Evolutionary conservation across 495 filamentous ascomycete genomes (phyloP), one percentile per base, ranked within the genome.

Genomic region (Penicillium steckii): DNA sequence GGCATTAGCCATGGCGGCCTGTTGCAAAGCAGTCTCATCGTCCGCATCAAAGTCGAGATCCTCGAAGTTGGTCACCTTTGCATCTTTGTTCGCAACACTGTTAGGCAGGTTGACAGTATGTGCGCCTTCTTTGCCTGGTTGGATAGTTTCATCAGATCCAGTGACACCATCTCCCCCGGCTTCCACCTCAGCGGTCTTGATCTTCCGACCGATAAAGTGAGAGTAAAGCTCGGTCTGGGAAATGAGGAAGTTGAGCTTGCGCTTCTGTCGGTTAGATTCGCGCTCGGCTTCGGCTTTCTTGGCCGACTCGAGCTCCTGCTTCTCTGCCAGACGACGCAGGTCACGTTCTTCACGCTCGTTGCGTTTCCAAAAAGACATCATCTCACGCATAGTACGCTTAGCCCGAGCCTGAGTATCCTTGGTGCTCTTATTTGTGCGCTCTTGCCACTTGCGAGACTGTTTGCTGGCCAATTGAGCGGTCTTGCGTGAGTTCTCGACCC

Each of bases 361-460:
- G 43, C 92, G 87, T 68, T 97, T 97, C 94, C 94, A 99, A 84
- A 97, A 99, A 24, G 87, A 83, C 85, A 97, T 94, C 94, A 99
- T 99, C 73, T 99, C 94, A 58, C 94, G 85, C 94, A 99, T 99
- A 46, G 89, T 91, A 42, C 94, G 85, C 77, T 99, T 99, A 17
- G 94, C 95, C 18, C 95, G 85, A 32, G 95, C 94, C 58, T 97
- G 95, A 1, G 94, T 89, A 68, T 99, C 94, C 71, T 99, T 99
- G 62, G 86, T 88, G 61, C 91, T 94, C 79, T 99, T 99, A 76
- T 97, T 99, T 30, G 94, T 97, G 30, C 89, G 86, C 40, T 92
- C 85, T 64, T 99, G 95, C 94, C 94, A 99, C 59, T 95, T 79
- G 57, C 92, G 88, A 30, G 95, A 94, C 71, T 99, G 95, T 65